Evolutionary conservation across 177 flowering plant genomes (phyloP), one percentile per base, ranked within the genome.

Genomic region (Vitis hybrid): DNA sequence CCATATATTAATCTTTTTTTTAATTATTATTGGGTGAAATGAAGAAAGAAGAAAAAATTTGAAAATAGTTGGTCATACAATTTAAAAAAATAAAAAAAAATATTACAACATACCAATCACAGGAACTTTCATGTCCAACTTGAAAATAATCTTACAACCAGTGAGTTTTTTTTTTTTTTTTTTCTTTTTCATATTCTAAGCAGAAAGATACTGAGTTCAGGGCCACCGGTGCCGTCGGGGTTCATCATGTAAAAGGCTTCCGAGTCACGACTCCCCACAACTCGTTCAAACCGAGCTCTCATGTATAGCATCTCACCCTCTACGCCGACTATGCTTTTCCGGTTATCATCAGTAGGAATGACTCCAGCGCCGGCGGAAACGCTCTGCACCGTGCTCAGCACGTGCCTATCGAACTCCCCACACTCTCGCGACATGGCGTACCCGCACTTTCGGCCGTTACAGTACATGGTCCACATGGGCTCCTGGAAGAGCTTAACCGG

Each of bases 171-270:
- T 18, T 19, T 20, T 20, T 18, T 10, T 58, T 19, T 7, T 18
- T 6, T 58, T 18, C 16, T 11, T 5, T 1, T 31, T 78, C 68
- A 89, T 57, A 89, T 65, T 75, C 97, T 83, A 4, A 92, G 88
- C 6, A 92, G 72, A 72, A 90, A 92, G 57, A 92, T 80, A 68
- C 92, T 90, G 74, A 90, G 89, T 63, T 92, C 97, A 0, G 95
- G 93, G 3, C 90, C 90, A 3, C 89, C 92, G 61, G 80, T 84
- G 0, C 91, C 93, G 48, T 92, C 97, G 3, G 95, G 93, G 66
- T 90, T 92, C 81, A 90, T 49, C 97, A 92, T 92, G 71, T 90
- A 90, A 68, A 87, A 89, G 13, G 96, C 97, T 66, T 90, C 94
- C 68, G 96, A 90, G 87, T 90, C 94, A 19, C 89, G 83, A 22